Percentiles rank a stretch among this genome's conserved stretches.
Evolutionary conservation across 441 rosid genomes (phyloP).

Genomic region (Manihot esculenta): DNA sequence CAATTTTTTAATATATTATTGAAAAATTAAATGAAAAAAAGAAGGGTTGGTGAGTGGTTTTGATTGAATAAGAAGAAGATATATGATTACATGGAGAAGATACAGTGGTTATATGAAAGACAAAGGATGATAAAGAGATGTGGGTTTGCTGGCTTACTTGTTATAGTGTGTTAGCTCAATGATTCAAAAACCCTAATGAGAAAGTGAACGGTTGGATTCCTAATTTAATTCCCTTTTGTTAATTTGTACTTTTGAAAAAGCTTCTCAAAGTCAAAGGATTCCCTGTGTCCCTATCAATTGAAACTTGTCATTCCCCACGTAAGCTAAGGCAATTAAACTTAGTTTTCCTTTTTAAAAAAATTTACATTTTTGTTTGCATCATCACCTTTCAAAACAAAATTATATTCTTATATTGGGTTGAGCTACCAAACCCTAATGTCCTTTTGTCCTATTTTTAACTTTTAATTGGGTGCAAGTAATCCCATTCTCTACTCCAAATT

Average conservation of each 20-base stretch:
- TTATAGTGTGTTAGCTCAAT: constrained; percentile 57
- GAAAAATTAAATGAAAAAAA: not conserved
- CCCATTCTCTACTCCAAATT: constrained; percentile 29
- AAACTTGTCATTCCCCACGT: constrained; percentile 27
- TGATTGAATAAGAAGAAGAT: constrained; percentile 13
- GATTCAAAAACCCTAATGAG: constrained; percentile 30
- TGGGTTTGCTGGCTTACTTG: constrained; percentile 32
- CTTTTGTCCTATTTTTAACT: constrained; percentile 22
- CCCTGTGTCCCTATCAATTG: not conserved
- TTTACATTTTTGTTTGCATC: not conserved
- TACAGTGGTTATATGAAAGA: constrained; percentile 41
- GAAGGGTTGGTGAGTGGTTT: constrained; percentile 6
- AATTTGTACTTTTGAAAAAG: constrained; percentile 7
- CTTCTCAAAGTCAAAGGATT: constrained; percentile 33
- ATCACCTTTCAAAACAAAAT: not conserved
- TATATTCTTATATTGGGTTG: constrained; percentile 21
- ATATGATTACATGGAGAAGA: constrained; percentile 32
- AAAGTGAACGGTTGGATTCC: constrained; percentile 70
- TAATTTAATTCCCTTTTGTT: constrained; percentile 10
- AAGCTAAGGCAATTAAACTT: not conserved
- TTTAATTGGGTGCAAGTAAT: constrained; percentile 25
- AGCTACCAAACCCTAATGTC: constrained; percentile 46
- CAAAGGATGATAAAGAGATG: constrained; percentile 18
- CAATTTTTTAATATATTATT: too few relatives aligned
- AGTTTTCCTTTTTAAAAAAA: too few relatives aligned